Evolutionary conservation across 139 green algal genomes (phyloP).

Genomic region (Haematococcus lacustris): DNA sequence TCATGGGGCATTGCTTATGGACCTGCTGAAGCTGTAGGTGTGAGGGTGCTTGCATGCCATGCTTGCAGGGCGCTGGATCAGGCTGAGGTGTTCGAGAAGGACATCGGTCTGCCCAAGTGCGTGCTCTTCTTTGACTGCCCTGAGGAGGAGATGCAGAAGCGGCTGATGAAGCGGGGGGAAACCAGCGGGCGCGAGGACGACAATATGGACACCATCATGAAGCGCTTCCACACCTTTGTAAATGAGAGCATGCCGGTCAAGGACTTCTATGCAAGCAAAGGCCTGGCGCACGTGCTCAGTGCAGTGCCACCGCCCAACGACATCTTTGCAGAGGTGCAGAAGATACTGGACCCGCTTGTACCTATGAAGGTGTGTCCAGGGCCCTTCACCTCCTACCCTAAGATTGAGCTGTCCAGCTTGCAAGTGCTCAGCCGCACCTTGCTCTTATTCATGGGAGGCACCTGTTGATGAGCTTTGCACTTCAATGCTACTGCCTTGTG

Average conservation of each 20-base stretch:
- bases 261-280: constrained; percentile 60
- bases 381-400: too few relatives aligned
- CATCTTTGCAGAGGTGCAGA: constrained; percentile 7
- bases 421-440: too few relatives aligned
- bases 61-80: constrained; percentile 68
- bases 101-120: constrained; percentile 33
- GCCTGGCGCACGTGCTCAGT: constrained; percentile 12
- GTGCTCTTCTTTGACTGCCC: constrained; percentile 40
- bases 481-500: too few relatives aligned
- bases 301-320: constrained; percentile 15
- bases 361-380: background rate
- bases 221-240: constrained; percentile 89
- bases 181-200: constrained; percentile 86
- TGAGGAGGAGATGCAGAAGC: constrained; percentile 73
- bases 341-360: constrained; percentile 9
- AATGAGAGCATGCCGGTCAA: constrained; percentile 78
- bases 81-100: constrained; percentile 55
- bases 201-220: constrained; percentile 90
- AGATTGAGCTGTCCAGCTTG: too few relatives aligned
- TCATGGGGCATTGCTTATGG: too few relatives aligned
- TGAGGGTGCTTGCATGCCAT: too few relatives aligned
- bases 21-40: too few relatives aligned
- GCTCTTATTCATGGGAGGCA: too few relatives aligned
- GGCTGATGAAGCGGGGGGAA: constrained; percentile 80
- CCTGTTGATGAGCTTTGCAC: too few relatives aligned